Evolutionary conservation across 768 basidiomycete species (phyloP), one percentile per base, ranked within the genome.

Genomic region (Boletellus sp.): DNA sequence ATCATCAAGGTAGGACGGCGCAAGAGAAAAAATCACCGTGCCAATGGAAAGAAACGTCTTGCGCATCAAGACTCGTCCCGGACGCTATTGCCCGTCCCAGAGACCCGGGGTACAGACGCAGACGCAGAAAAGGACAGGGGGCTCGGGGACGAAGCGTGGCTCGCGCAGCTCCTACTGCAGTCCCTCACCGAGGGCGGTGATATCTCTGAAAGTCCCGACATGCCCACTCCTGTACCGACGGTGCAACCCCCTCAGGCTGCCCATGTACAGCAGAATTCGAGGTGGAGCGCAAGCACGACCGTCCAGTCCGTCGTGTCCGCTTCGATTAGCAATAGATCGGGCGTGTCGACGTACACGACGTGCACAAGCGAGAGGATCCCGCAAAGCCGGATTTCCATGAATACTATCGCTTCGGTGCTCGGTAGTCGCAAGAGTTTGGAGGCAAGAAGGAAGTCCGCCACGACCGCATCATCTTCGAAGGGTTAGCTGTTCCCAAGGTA

Each of bases 241-340:
- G 45, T 58, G 22, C 51, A 51, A 23, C 39, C 51, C 32, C 65
- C 53, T 34, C 57, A 56, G 42, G 42, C 36, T 22, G 53, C 53
- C 6, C 59, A 69, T 16, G n/a, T 51, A 10, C 61, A 53, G 6
- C 57, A 54, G 42, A 44, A 4, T 17, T 68, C 66, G 13, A 54
- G 68, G 26, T 68, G 66, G 66, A 68, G 66, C 47, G 51, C 63
- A n/a, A 60, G 66, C 34, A 68, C 66, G 10, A 63, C 66, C 5
- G 51, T 62, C 33, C 62, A 45, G 45, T 68, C 66, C 24, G 17
- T 57, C 36, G 45, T 52, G 35, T 66, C 63, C n/a, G 52, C 50
- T 41, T 64, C 63, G 6, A 44, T 61, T 6, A 66, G 63, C 47
- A 63, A 63, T 16, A 50, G 50, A 47, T 64, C 63, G 1, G 63